phyloP scores from a whole-genome alignment of 306 rosid genomes.

The Prunus dulcis region DNA sequence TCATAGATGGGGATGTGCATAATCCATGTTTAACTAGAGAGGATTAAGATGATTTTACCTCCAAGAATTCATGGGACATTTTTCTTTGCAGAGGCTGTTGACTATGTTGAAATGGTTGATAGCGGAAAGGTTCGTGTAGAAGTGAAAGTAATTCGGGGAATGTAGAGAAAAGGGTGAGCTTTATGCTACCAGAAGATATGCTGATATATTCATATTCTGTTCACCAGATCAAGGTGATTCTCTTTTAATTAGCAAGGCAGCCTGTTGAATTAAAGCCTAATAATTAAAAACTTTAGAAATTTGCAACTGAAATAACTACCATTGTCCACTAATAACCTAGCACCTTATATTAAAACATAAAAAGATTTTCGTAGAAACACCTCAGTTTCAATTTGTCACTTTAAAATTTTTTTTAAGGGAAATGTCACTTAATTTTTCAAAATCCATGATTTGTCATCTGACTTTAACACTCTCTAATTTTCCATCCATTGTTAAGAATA shows the following conservation, averaged over 20 bases:
- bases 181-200: constrained; percentile 38
- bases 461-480: no score
- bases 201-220: constrained; percentile 39
- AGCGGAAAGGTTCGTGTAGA: constrained; percentile 24
- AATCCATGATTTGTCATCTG: no score
- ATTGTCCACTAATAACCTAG: background rate
- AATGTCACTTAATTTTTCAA: no score
- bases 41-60: background rate
- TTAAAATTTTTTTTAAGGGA: no score
- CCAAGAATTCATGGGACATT: constrained; percentile 1
- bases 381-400: no score
- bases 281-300: background rate
- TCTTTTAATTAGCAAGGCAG: background rate
- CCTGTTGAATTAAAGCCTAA: background rate
- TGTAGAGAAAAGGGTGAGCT: constrained; percentile 45
- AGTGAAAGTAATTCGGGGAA: constrained; percentile 26
- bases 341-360: background rate
- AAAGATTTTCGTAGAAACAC: no score
- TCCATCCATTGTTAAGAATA: no score
- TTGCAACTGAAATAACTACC: constrained; percentile 20
- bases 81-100: constrained; percentile 30
- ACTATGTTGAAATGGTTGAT: constrained; percentile 12
- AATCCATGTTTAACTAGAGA: constrained; percentile 13
- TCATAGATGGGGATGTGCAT: no score
- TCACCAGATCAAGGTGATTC: constrained; percentile 17